These are phyloP conservation scores for Abortiporus biennis DNA, from an alignment of 1,284 basidiomycete species.

Conservation along the genomic window DNA sequence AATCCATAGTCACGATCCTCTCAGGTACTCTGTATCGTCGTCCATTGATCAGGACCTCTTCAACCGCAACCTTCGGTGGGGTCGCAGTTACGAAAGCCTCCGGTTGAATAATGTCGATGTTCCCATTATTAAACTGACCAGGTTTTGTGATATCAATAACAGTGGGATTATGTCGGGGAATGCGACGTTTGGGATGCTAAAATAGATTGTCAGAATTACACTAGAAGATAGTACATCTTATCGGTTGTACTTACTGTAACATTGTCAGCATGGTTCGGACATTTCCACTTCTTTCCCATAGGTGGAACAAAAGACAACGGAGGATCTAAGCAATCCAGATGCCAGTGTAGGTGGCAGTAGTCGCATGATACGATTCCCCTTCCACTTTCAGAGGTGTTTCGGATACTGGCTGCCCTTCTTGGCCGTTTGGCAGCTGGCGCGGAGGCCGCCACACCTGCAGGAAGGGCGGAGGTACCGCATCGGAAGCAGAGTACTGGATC, in stretches of 20 bases:
- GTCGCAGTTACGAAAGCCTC: constrained; percentile 36
- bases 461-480: constrained; percentile 79
- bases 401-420: constrained; percentile 32
- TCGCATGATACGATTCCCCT: constrained; percentile 88
- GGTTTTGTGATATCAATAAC: constrained; percentile 68
- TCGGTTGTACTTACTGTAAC: constrained; percentile 48
- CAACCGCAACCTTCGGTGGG: constrained; percentile 47
- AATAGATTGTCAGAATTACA: constrained; percentile 5
- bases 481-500: constrained; percentile 82
- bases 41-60: constrained; percentile 78
- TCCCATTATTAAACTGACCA: constrained; percentile 83
- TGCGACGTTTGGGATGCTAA: constrained; percentile 70
- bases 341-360: constrained; percentile 94
- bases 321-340: constrained; percentile 93
- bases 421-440: constrained; percentile 50
- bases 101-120: constrained; percentile 80
- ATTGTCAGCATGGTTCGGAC: constrained; percentile 90
- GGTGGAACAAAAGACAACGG: constrained; percentile 85
- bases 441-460: constrained; percentile 38
- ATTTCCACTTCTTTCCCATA: constrained; percentile 95
- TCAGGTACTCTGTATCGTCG: constrained; percentile 93
- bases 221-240: background rate
- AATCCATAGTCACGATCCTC: constrained; percentile 86
- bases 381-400: constrained; percentile 40
- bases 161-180: constrained; percentile 63